These are phyloP conservation scores for Betula pendula DNA, from an alignment of 306 rosid genomes.

Conservation along the genomic window DNA sequence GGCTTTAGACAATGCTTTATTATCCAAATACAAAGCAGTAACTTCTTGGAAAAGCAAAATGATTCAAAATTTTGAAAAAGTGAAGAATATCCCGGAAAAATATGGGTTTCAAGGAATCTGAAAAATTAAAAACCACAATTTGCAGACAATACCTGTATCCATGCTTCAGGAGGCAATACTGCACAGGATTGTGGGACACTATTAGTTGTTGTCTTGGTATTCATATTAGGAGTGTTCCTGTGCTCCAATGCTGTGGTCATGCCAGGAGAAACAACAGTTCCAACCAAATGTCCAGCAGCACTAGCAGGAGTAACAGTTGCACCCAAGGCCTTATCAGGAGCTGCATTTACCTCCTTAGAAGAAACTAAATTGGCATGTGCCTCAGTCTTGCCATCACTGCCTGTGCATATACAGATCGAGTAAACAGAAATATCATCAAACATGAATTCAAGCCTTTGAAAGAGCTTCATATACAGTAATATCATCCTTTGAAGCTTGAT, in stretches of 20 bases:
- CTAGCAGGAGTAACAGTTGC: constrained; percentile 35
- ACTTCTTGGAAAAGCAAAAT: background rate
- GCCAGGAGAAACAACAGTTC: constrained; percentile 60
- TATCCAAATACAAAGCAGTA: background rate
- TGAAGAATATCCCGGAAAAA: background rate
- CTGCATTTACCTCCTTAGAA: constrained; percentile 39
- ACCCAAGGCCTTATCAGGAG: constrained; percentile 33
- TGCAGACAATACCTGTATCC: constrained; percentile 56
- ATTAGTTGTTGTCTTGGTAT: constrained; percentile 37
- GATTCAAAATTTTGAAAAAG: too few species aligned
- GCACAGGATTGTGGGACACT: constrained; percentile 44
- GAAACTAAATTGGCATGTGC: constrained; percentile 38
- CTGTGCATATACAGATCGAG: constrained; percentile 35
- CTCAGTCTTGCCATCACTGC: constrained; percentile 62
- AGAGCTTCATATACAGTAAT: too few species aligned
- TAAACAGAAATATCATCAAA: constrained; percentile 21
- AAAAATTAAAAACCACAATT: constrained; percentile 2
- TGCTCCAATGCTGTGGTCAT: constrained; percentile 64
- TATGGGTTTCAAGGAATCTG: background rate
- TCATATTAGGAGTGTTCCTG: constrained; percentile 50
- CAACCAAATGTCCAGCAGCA: constrained; percentile 46
- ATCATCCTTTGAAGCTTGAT: too few species aligned
- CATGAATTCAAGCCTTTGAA: constrained; percentile 1
- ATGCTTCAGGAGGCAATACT: constrained; percentile 66
- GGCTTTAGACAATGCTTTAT: background rate